Base-by-base conservation (phyloP, 306 rosid genomes). In the Argentina anserina region DNA sequence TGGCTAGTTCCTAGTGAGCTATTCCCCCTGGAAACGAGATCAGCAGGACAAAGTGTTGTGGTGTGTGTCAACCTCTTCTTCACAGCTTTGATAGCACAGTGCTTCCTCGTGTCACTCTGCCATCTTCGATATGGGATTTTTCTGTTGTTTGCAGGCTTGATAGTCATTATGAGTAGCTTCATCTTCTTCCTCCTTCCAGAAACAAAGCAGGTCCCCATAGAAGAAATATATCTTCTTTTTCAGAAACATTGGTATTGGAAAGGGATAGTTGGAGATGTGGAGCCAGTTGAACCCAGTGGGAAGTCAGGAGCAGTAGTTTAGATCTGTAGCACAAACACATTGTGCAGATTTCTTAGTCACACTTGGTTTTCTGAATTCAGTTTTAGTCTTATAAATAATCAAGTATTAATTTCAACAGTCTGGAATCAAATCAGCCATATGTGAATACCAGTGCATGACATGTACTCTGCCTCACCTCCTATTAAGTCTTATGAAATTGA, bases 1-100 rank as follows among this genome's bases (percentile, higher is more conserved):
- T 95, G 99, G 99, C 76, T 95, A 71, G 99, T 95, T 72, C 97
- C 99, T 0, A 92, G 97, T 78, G 99, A 95, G 86, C 76, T 95
- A 5, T 95, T 95, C 59, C 97, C 99, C 26, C 76, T 95, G 73
- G 99, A 95, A 83, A 88, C 89, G 40, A 88, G 99, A 75, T 90
- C 99, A 6, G 85, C 97, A 4, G 99, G 97, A n/a, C 99, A 90
- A 79, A 95, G 99, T 78, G 68, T 91, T 29, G 99, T 95, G 75
- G 90, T 95, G 46, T 88, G 97, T 72, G 97, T 95, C 73, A 91
- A 95, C 87, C 90, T 95, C 82, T 78, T 89, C 74, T 90, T 91
- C 83, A 95, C 97, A 1, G 97, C 99, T 0, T 76, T 95, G 69
- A 91, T 95, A 68, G 99, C 99, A 2, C 99, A 91, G 63, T 75